Base-by-base conservation (phyloP, 305 asterid species). In the Solanum hybrid region DNA sequence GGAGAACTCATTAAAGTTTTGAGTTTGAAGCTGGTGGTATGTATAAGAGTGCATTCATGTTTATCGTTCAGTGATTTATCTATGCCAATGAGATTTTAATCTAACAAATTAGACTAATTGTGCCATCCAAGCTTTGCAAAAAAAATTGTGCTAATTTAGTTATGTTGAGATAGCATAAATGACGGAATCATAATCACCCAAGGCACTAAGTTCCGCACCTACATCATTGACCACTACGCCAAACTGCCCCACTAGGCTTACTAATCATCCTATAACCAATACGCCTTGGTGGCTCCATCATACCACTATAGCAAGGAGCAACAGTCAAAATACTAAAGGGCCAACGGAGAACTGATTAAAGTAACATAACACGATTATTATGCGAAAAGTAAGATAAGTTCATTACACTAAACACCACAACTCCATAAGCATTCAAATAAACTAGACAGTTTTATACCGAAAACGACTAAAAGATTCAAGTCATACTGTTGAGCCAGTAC, bases 401-500 rank as follows among this genome's bases (percentile, higher is more conserved):
- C 51, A 17, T 27, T 42, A 82, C 36, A 29, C 27, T 27, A 66
- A 16, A 79, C 46, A 38, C 87, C 27, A 82, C 37, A 46, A 82
- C 71, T 46, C 38, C 38, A 46, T 46, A 46, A 27, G 71, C 72
- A 46, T 17, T 82, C 73, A 9, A 36, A 27, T 29, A 29, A 29
- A 82, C 40, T 46, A 82, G 20, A 46, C 72, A 82, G 20, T 46
- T 27, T 29, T 46, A 46, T 27, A 17, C 16, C 11, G 10, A 82
- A 81, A 34, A 20, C 17, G 2, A 46, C 72, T 9, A 66, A 66
- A 79, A 76, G 87, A 72, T 14, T 88, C 29, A 73, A 88, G 32
- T 88, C 90, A 79, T 79, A 75, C 56, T 66, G 73, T 32, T 75
- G 37, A 34, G 71, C 36, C 79, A 89, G 78, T 60, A 89, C 79